Conservation (phyloP, 2,329 filamentous ascomycete species). For the Aspergillus brasiliensis region DNA sequence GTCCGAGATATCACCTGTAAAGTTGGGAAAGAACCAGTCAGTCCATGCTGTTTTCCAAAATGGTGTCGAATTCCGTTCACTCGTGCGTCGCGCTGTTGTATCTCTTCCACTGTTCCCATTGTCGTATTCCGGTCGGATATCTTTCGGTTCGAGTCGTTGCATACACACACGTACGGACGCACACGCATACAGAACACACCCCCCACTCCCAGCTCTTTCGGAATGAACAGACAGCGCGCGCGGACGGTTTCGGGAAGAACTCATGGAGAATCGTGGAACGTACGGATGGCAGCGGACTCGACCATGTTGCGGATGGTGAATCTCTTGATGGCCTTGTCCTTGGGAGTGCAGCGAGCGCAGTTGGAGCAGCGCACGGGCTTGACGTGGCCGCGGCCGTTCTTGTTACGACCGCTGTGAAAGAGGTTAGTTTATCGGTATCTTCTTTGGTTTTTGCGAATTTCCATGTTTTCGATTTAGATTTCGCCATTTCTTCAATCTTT, state of each 20-base stretch:
- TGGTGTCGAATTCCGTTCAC: background rate
- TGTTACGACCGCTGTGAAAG: constrained; percentile 84
- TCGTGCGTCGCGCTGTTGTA: constrained; percentile 8
- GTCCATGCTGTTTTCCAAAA: constrained; percentile 10
- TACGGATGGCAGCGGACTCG: constrained; percentile 99
- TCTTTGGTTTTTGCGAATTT: background rate
- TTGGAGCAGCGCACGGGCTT: constrained; percentile 96
- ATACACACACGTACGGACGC: background rate
- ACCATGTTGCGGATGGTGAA: constrained; percentile 99
- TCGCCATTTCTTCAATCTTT: background rate
- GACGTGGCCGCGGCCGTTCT: constrained; percentile 99
- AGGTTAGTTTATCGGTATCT: constrained; percentile 14
- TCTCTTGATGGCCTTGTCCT: constrained; percentile 99
- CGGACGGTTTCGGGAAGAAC: constrained; percentile 3
- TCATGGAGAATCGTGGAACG: constrained; percentile 48
- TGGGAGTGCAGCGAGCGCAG: constrained; percentile 89
- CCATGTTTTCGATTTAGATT: background rate
- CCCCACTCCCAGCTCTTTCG: constrained; percentile 10
- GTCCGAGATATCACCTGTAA: constrained; percentile 97
- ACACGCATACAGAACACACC: background rate
- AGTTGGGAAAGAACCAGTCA: constrained; percentile 16
- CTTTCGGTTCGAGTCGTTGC: background rate
- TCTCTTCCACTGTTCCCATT: background rate
- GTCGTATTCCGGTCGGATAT: background rate
- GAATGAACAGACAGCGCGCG: constrained; percentile 17